A percentile compares a stretch with the other conserved stretches of the same genome.
These are phyloP conservation scores for Dillenia turbinata DNA, from an alignment of 164 flowering plant genomes.

Conservation along the genomic window DNA sequence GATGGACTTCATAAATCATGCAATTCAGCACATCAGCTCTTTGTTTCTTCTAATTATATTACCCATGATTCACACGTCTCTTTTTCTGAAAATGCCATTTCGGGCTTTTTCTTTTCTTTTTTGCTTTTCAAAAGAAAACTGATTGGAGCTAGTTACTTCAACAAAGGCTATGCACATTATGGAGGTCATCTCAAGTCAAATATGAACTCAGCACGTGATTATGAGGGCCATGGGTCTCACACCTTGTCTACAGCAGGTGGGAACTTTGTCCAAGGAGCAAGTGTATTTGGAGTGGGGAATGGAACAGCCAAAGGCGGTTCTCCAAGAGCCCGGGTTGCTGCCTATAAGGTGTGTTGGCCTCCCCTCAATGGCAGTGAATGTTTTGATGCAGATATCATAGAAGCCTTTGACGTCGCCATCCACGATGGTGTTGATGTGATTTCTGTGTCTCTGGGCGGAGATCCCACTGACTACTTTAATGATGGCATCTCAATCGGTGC, in stretches of 20 bases:
- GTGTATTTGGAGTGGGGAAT: slow-evolving; percentile 11
- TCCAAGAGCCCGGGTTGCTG: slow-evolving; percentile 19
- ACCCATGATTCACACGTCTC: neutral
- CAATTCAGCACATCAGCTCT: too few species aligned
- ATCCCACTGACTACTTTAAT: slow-evolving; percentile 21
- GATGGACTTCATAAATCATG: too few species aligned
- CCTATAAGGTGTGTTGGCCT: slow-evolving; percentile 24
- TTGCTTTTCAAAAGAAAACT: slow-evolving; percentile 6
- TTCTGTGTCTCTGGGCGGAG: slow-evolving; percentile 44
- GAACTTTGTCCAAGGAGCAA: slow-evolving; percentile 17
- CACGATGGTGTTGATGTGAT: slow-evolving; percentile 48
- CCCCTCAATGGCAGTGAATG: slow-evolving; percentile 14
- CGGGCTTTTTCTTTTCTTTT: neutral
- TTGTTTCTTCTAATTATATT: too few species aligned
- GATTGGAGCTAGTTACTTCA: slow-evolving; percentile 22
- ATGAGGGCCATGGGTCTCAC: slow-evolving; percentile 29
- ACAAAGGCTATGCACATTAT: slow-evolving; percentile 6
- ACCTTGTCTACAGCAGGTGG: slow-evolving; percentile 28
- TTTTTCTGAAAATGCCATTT: neutral
- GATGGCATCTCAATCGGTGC: slow-evolving; percentile 47
- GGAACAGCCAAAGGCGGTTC: slow-evolving; percentile 24
- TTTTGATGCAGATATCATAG: slow-evolving; percentile 36
- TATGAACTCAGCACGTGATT: slow-evolving; percentile 17
- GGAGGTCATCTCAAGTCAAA: neutral
- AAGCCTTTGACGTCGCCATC: slow-evolving; percentile 42